Base-by-base conservation (phyloP, 257 asterid genomes). In the Plantago major region DNA sequence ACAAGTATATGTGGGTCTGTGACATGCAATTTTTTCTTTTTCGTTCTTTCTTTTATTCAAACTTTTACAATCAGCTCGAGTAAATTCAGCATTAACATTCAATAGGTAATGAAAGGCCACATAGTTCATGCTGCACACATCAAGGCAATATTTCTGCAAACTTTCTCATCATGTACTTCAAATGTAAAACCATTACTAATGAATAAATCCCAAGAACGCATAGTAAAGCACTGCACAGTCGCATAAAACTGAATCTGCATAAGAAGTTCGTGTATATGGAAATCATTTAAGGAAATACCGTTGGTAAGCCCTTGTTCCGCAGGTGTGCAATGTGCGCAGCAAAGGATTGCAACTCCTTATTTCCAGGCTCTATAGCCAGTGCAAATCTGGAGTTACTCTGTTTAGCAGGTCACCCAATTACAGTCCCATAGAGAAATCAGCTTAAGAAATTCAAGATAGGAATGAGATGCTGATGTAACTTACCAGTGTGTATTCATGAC, bases 371-470 rank as follows among this genome's bases (percentile, higher is more conserved):
- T 63, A 92, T 75, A 37, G 96, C 84, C 46, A 89, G 79, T 12
- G 99, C 99, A 59, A 92, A 92, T 87, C 89, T 86, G 42, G 96
- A 86, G 80, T 89, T 92, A 74, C 95, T 89, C 99, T 92, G 95
- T 51, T 55, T 22, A 55, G 64, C 63, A 55, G 18, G 58, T 51
- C 60, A 74, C 16, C 72, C 42, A 38, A 50, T 59, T 55, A 65
- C 14, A 46, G 75, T 28, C 71, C 11, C 63, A 61, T 22, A 33
- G 15, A 55, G 28, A 15, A 42, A 51, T 67, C 57, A 70, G 58
- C 70, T 30, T 52, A 50, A 48, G 8, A n/a, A 61, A 28, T 22
- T 56, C 30, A 51, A 59, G 6, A 15, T 14, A 26, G 17, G 40
- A 45, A 28, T 13, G 49, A 51, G 26, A 67, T 54, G 57, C 45